phyloP scores from a whole-genome alignment of 2,329 filamentous ascomycete species.

The Fusarium camptoceras region DNA sequence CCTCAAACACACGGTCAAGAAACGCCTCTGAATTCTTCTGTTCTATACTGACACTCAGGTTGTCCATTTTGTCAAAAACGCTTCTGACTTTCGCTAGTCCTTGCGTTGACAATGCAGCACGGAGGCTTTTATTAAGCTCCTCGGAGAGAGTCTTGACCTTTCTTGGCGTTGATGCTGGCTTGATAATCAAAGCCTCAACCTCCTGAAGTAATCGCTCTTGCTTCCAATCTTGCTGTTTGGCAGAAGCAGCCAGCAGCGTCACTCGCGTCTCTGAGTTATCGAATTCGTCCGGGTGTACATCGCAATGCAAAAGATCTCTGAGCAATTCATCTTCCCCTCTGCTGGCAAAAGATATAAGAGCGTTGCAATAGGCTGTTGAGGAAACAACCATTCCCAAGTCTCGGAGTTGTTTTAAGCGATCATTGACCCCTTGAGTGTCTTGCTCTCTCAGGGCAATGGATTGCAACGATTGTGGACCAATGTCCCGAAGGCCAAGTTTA shows the following conservation, averaged over 20 bases:
- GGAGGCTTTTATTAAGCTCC: conserved; percentile 43
- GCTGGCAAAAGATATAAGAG: conserved; percentile 72
- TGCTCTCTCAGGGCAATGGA: conserved; percentile 77
- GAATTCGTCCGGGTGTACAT: conserved; percentile 68
- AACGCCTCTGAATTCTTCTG: conserved; percentile 46
- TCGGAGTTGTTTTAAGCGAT: conserved; percentile 70
- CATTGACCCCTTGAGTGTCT: conserved; percentile 65
- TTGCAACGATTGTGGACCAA: conserved; percentile 82
- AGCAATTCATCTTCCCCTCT: conserved; percentile 65
- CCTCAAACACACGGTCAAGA: conserved; percentile 44
- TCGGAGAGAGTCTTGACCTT: conserved; percentile 33
- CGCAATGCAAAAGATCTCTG: conserved; percentile 58
- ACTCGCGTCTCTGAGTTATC: conserved; percentile 59
- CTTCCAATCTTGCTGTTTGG: conserved; percentile 52
- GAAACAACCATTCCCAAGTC: conserved; percentile 72
- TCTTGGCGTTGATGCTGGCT: conserved; percentile 16
- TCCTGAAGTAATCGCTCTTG: conserved; percentile 59
- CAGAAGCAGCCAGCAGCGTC: conserved; percentile 52
- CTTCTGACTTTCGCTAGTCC: conserved; percentile 41
- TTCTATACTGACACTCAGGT: conserved; percentile 44
- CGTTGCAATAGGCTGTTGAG: conserved; percentile 71
- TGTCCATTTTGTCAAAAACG: conserved; percentile 51
- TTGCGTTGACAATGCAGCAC: conserved; percentile 13
- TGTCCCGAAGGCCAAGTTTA: conserved; percentile 75
- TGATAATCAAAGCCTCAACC: conserved; percentile 49